Evolutionary conservation across 2,329 filamentous ascomycete species (phyloP).

Genomic region (Cercospora berteroae): DNA sequence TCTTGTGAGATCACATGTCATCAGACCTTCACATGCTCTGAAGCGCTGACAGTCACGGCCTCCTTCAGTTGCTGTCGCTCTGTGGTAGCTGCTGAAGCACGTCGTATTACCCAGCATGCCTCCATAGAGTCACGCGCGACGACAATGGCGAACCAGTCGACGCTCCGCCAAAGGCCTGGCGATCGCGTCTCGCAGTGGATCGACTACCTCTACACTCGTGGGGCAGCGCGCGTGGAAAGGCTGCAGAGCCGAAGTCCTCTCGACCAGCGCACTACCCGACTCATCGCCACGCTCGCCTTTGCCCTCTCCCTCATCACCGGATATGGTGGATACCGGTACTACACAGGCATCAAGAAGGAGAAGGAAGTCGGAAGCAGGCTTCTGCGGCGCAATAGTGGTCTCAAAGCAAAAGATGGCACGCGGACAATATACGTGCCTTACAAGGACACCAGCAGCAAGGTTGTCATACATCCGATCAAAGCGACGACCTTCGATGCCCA

Average conservation of each 20-base stretch:
- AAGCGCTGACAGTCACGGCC: not conserved
- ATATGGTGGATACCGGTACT: slow-evolving; percentile 77
- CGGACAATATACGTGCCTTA: slow-evolving; percentile 94
- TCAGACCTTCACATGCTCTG: not conserved
- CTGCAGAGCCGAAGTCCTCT: slow-evolving; percentile 53
- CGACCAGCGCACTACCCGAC: slow-evolving; percentile 68
- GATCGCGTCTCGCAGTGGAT: slow-evolving; percentile 36
- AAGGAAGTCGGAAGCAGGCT: slow-evolving; percentile 78
- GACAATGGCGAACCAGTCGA: slow-evolving; percentile 83
- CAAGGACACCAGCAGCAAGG: slow-evolving; percentile 81
- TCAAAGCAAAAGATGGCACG: slow-evolving; percentile 91
- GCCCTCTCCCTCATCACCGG: slow-evolving; percentile 75
- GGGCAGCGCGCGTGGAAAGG: slow-evolving; percentile 47
- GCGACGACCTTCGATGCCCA: slow-evolving; percentile 95
- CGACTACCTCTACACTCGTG: slow-evolving; percentile 43
- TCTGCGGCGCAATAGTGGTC: slow-evolving; percentile 84
- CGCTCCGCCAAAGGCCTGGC: slow-evolving; percentile 52
- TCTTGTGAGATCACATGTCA: slow-evolving; percentile 3
- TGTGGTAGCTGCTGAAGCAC: not conserved
- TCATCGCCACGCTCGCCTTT: slow-evolving; percentile 74
- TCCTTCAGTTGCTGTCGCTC: not conserved
- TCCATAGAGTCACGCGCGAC: not conserved
- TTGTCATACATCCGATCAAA: slow-evolving; percentile 87
- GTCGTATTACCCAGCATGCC: not conserved
- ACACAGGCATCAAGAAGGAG: slow-evolving; percentile 70